Evolutionary conservation across 2,329 filamentous ascomycete genomes (phyloP), one percentile per base, ranked within the genome.

Genomic region (Calonectria pseudoturangicola): DNA sequence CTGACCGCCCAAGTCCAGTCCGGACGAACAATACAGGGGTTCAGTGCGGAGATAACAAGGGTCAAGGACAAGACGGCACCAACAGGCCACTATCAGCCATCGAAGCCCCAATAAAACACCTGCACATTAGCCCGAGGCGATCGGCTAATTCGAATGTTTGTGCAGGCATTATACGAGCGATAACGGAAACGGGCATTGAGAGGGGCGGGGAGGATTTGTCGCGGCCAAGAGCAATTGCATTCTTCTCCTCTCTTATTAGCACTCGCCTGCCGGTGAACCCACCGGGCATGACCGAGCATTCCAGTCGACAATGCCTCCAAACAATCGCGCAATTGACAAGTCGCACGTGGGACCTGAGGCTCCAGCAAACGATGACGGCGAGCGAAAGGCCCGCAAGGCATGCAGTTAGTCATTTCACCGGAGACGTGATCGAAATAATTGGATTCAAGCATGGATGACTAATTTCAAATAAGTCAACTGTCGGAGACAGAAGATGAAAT

Each of bases 401-500:
- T 66, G 64, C 64, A 66, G 64, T 66, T 18, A 43, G 64, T 58
- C 28, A 16, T 27, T 25, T 41, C 39, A 28, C 10, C 28, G 33
- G 16, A 60, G 33, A 21, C n/a, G 10, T 28, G 21, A n/a, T 16
- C 13, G n/a, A 25, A 27, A 41, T 39, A 58, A 7, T 21, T 45
- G 36, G n/a, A 51, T 16, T 25, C 39, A 5, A 47, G 9, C n/a
- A 28, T 39, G 43, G 25, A 48, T 64, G 36, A 58, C 60, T 64
- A 25, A 47, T n/a, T 41, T 28, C 16, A 28, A 9, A 36, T 21
- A 25, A 69, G 67, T 69, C 58, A 69, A 69, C 33, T 69, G 67
- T 39, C 67, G 67, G 16, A 64, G 58, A 16, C 67, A 69, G 56
- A 69, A 69, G 67, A 69, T 69, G 67, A 69, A 69, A 56, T 69